Conservation (phyloP, 83 land plant species). For the Picea mariana region DNA sequence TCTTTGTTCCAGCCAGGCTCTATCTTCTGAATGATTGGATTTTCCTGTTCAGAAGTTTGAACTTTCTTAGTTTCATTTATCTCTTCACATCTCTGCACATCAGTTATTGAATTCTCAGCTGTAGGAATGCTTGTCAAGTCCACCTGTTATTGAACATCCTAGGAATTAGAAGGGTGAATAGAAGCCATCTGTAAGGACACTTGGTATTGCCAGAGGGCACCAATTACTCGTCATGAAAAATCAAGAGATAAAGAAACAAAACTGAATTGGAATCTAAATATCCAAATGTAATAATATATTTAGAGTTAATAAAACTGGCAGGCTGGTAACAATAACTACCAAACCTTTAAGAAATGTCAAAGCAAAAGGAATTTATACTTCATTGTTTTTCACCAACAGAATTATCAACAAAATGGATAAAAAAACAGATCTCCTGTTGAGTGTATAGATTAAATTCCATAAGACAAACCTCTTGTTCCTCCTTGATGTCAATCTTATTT, state of each 20-base stretch:
- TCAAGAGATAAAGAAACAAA: neutral
- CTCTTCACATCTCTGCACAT: neutral
- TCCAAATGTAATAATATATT: neutral
- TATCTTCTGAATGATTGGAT: neutral
- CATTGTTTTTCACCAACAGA: neutral
- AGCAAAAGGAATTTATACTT: neutral
- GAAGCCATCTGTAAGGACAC: neutral
- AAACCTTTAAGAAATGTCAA: neutral
- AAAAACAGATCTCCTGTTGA: neutral
- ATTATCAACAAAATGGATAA: neutral
- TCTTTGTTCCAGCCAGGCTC: neutral
- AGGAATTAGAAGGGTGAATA: neutral
- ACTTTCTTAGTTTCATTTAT: neutral
- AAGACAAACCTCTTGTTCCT: conserved; percentile 11
- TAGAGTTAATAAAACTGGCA: neutral
- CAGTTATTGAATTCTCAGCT: too few relatives aligned
- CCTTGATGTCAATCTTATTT: conserved; percentile 5
- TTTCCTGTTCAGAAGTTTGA: conserved; percentile 4
- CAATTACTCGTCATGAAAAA: neutral
- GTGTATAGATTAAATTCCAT: neutral
- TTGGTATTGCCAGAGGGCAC: neutral
- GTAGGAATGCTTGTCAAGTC: neutral
- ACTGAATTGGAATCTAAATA: neutral
- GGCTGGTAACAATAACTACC: neutral
- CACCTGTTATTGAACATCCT: neutral